Percentiles rank a stretch among this genome's conserved stretches.
phyloP scores from a whole-genome alignment of 1,284 basidiomycete genomes.

The Trametes pubescens region DNA sequence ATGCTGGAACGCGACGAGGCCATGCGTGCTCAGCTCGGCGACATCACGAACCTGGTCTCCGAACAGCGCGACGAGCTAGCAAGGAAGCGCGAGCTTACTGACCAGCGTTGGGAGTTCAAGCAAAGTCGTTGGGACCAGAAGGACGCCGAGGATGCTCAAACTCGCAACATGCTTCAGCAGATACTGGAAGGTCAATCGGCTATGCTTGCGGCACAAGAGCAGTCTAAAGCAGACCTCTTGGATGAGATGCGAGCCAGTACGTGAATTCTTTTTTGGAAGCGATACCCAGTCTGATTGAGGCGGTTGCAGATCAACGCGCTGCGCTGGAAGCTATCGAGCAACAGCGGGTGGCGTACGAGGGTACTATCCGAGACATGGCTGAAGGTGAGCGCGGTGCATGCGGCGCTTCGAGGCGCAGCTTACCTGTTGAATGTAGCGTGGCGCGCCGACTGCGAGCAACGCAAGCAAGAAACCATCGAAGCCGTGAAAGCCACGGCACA shows the following conservation, averaged over 20 bases:
- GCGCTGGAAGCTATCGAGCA: conserved; percentile 32
- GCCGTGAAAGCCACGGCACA: conserved; percentile 70
- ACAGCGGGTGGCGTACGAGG: conserved; percentile 28
- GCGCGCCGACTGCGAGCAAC: conserved; percentile 66
- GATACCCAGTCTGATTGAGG: background rate
- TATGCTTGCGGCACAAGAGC: conserved; percentile 58
- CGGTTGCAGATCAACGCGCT: conserved; percentile 23
- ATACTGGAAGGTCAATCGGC: conserved; percentile 61
- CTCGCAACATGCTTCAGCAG: conserved; percentile 64
- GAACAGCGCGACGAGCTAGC: conserved; percentile 65
- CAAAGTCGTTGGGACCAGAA: conserved; percentile 60
- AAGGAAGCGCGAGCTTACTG: conserved; percentile 62
- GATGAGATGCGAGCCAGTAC: conserved; percentile 28
- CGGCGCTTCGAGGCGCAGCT: background rate
- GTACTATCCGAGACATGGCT: conserved; percentile 33
- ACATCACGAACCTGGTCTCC: conserved; percentile 73
- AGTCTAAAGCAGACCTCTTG: conserved; percentile 49
- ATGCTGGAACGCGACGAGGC: conserved; percentile 64
- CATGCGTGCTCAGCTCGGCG: conserved; percentile 64
- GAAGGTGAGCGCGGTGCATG: conserved; percentile 29
- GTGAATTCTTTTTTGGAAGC: background rate
- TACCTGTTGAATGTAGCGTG: conserved; percentile 50
- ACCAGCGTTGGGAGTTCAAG: conserved; percentile 68
- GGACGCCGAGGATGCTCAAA: conserved; percentile 57
- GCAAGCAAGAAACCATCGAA: conserved; percentile 68